Evolutionary conservation across 2,329 filamentous ascomycete genomes (phyloP).

Genomic region (Allantophomopsis cytisporea): DNA sequence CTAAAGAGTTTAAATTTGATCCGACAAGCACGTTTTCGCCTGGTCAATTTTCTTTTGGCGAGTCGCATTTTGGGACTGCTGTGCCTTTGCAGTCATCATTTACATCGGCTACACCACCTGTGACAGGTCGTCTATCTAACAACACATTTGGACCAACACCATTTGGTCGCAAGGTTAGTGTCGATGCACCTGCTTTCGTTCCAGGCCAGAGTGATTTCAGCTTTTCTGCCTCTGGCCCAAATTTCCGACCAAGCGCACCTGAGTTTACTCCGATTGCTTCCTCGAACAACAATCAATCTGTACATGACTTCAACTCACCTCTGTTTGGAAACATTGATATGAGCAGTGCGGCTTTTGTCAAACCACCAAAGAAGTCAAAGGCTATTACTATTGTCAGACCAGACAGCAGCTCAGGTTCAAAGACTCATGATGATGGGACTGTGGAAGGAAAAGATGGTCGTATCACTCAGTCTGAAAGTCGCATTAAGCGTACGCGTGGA

Average conservation of each 20-base stretch:
- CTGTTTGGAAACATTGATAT: conserved; percentile 62
- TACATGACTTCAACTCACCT: conserved; percentile 16
- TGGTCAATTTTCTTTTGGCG: conserved; percentile 31
- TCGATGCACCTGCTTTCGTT: conserved; percentile 56
- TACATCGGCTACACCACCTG: conserved; percentile 7
- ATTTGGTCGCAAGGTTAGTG: conserved; percentile 43
- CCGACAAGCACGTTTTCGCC: conserved; percentile 30
- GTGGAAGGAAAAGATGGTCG: conserved; percentile 47
- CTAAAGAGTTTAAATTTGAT: conserved; percentile 78
- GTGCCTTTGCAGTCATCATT: conserved; percentile 30
- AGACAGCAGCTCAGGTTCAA: conserved; percentile 30
- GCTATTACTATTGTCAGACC: conserved; percentile 70
- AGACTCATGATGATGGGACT: conserved; percentile 20
- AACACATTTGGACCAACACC: conserved; percentile 14
- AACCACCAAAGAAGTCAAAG: conserved; percentile 61
- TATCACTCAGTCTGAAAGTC: conserved; percentile 46
- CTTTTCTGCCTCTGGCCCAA: conserved; percentile 52
- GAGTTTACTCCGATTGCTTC: conserved; percentile 55
- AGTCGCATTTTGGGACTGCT: conserved; percentile 16
- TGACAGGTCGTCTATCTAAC: conserved; percentile 23
- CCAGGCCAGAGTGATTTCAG: conserved; percentile 52
- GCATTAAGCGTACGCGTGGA: conserved; percentile 63
- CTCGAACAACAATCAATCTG: conserved; percentile 18
- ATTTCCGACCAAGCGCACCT: conserved; percentile 66
- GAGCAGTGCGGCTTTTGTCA: conserved; percentile 44